These are phyloP conservation scores for Gautieria morchelliformis DNA, from an alignment of 768 basidiomycete genomes.

Conservation along the genomic window DNA sequence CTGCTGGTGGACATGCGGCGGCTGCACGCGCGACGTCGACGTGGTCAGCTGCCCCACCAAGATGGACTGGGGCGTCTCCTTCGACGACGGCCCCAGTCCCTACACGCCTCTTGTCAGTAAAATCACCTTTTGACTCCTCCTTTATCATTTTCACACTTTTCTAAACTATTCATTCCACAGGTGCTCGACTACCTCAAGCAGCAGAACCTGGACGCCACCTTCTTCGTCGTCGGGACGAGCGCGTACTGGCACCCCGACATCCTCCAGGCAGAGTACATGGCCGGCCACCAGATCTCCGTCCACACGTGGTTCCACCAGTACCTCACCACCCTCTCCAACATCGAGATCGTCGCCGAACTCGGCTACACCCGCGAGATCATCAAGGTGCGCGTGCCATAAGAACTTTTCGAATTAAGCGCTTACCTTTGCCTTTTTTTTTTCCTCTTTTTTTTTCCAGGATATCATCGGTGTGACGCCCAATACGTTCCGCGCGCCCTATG, in stretches of 20 bases:
- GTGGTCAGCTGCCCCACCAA: constrained; percentile 61
- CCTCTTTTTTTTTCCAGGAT: constrained; percentile 19
- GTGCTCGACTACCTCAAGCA: constrained; percentile 67
- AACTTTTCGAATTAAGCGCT: constrained; percentile 7
- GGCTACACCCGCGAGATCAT: constrained; percentile 89
- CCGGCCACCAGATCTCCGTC: constrained; percentile 70
- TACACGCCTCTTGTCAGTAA: constrained; percentile 2
- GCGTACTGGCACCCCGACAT: constrained; percentile 69
- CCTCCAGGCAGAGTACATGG: constrained; percentile 72
- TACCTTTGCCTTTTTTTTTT: too few relatives aligned
- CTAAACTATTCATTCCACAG: constrained; percentile 13
- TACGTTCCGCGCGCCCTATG: constrained; percentile 73
- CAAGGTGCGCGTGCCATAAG: constrained; percentile 37
- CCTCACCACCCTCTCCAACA: constrained; percentile 63
- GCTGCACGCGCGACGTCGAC: constrained; percentile 49
- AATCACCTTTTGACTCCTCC: background rate
- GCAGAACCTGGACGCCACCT: constrained; percentile 66
- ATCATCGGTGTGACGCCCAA: constrained; percentile 70
- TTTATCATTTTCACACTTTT: background rate
- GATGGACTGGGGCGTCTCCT: constrained; percentile 71
- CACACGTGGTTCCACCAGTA: constrained; percentile 91
- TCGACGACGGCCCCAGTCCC: constrained; percentile 78
- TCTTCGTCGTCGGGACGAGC: constrained; percentile 86
- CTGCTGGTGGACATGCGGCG: constrained; percentile 92
- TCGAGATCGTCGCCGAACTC: constrained; percentile 84